Evolutionary conservation across 176 grass and related monocot genomes (phyloP).

Genomic region (Paspalum vaginatum): DNA sequence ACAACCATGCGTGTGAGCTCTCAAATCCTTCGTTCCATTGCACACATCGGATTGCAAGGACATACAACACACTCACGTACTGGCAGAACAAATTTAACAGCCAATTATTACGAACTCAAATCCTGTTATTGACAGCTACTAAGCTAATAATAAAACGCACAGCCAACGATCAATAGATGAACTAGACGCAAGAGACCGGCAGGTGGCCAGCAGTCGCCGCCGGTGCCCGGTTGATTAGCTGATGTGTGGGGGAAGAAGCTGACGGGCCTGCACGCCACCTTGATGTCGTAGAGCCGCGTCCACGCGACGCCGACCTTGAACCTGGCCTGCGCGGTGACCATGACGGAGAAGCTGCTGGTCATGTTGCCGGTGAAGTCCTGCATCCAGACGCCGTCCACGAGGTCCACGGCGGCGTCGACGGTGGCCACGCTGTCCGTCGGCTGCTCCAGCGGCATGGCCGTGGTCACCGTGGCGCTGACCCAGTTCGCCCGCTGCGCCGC

Average conservation of each 20-base stretch:
- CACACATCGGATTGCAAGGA: too few relatives aligned
- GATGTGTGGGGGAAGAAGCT: neutral
- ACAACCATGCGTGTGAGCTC: too few relatives aligned
- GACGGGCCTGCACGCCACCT: constrained; percentile 3
- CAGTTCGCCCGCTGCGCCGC: neutral
- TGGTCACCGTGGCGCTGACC: neutral
- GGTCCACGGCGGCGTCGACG: neutral
- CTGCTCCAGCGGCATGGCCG: neutral
- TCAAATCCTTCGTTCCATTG: too few relatives aligned
- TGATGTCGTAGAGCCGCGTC: constrained; percentile 9
- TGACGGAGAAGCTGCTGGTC: neutral
- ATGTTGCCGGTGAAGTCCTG: neutral
- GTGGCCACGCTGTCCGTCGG: too few relatives aligned
- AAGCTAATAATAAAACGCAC: too few relatives aligned
- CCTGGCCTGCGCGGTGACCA: neutral
- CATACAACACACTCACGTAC: too few relatives aligned
- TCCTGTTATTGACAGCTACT: too few relatives aligned
- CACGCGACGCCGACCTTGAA: neutral
- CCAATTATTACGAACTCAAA: too few relatives aligned
- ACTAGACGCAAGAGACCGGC: neutral
- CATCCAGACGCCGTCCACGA: neutral
- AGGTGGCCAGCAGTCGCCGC: neutral
- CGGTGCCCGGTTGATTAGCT: neutral
- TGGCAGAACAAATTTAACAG: too few relatives aligned
- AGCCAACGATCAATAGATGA: neutral